Base-by-base conservation (phyloP, 768 basidiomycete genomes). In the Pulveroboletus sp. region DNA sequence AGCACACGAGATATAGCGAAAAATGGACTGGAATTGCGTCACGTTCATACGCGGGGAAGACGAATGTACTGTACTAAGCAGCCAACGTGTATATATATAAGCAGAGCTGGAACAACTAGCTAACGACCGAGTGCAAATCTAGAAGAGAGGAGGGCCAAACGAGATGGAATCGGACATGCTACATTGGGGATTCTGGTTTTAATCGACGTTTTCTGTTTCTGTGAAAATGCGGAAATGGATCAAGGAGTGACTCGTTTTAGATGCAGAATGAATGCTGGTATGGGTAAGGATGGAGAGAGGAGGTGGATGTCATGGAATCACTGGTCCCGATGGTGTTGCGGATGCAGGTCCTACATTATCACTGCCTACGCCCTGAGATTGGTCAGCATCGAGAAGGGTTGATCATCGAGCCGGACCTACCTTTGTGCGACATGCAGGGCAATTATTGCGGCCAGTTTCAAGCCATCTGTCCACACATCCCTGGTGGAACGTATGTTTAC, bases 401-500 rank as follows among this genome's bases (percentile, higher is more conserved):
- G 32, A 35, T 40, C 35, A 37, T 19, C 3, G 35, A n/a, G 8
- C 12, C 22, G 6, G 14, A 62, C 78, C 31, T 45, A 86, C 86
- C 74, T 78, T 85, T 29, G 82, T 76, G 43, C 93, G 84, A 71
- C 93, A 96, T 7, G 90, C 90, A 29, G 93, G 93, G 65, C 93
- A 96, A 50, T 90, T 91, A 60, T 96, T 96, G 49, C 83, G 77
- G 4, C 93, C 92, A 6, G 78, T 82, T 64, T 84, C 78, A 29
- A 95, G 73, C 91, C 93, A 95, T 51, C 76, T 82, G 62, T 96
- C 93, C 6, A 96, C 90, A 57, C 93, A 96, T 19, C 65, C 71
- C 60, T 83, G 83, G 63, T 97, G 93, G 77, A 93, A 97, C n/a
- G 80, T 84, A 69, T 97, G 93, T 55, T 81, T 78, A 68, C 94